Evolutionary conservation across 441 rosid species (phyloP).

Genomic region (Corymbia citriodora): DNA sequence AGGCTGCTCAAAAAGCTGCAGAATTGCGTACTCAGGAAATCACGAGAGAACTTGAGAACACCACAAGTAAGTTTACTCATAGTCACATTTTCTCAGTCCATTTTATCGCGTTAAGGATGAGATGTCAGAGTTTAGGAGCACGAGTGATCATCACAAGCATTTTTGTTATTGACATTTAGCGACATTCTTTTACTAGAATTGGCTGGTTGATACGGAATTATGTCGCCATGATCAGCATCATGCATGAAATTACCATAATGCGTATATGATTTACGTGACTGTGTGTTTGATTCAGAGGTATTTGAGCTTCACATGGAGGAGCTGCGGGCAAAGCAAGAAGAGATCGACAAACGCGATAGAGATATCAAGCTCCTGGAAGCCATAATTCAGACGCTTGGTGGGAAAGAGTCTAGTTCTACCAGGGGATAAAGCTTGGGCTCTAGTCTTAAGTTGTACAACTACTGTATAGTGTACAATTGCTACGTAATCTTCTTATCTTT

Average conservation of each 20-base stretch:
- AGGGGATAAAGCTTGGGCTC: conserved; percentile 4
- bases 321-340: conserved; percentile 79
- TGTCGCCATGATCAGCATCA: neutral
- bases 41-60: conserved; percentile 90
- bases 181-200: neutral
- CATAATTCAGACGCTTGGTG: conserved; percentile 88
- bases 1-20: conserved; percentile 82
- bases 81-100: neutral
- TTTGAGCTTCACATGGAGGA: conserved; percentile 91
- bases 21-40: conserved; percentile 71
- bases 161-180: accelerated
- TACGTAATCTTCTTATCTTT: neutral
- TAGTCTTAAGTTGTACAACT: neutral
- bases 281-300: conserved; percentile 52
- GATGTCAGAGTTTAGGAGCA: neutral
- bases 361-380: conserved; percentile 95
- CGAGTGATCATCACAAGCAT: neutral
- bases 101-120: neutral
- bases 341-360: conserved; percentile 66
- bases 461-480: neutral
- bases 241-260: neutral
- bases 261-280: neutral
- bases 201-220: neutral
- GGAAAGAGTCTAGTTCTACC: conserved; percentile 37
- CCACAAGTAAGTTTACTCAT: conserved; percentile 49